Evolutionary conservation across 1,284 basidiomycete genomes (phyloP), one percentile per base, ranked within the genome.

Genomic region (Kwoniella shivajii): DNA sequence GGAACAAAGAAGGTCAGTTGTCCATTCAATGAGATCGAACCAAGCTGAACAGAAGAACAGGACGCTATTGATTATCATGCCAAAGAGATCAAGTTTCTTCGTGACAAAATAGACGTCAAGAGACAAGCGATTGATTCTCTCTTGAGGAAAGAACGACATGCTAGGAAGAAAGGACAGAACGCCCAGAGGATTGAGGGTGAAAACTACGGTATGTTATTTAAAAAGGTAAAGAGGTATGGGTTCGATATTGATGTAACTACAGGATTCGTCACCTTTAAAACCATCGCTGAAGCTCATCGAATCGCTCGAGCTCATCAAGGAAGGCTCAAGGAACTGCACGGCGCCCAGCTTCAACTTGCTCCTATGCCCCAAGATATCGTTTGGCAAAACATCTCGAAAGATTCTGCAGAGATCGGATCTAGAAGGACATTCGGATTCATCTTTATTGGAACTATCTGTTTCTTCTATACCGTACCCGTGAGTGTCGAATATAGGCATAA

Each of bases 191-290:
- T 74, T 37, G 66, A 76, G 73, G 83, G 91, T 1, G 91, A 95
- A 78, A 90, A 85, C 72, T 95, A 93, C 75, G 93, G 79, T 57
- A 65, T 29, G 64, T 47, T 16, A 4, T 5, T 22, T n/a, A n/a
- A n/a, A 3, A 26, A 38, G 37, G 9, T 24, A 20, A 3, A 7
- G 27, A 20, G 3, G 4, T 42, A 3, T n/a, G n/a, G n/a, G n/a
- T n/a, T n/a, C n/a, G n/a, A n/a, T n/a, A n/a, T n/a, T n/a, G n/a
- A n/a, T n/a, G n/a, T n/a, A n/a, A n/a, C n/a, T 30, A 14, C 54
- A 72, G 72, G 91, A 14, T 95, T 95, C 73, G 91, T 92, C 2
- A 92, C 90, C 22, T 89, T 96, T 86, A 92, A 90, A 49, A 88
- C 92, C 0, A 89, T 96, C 10, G 87, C 90, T 0, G 94, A 92